Evolutionary conservation across 2,329 filamentous ascomycete species (phyloP), one percentile per base, ranked within the genome.

Genomic region (Fusarium avenaceum): DNA sequence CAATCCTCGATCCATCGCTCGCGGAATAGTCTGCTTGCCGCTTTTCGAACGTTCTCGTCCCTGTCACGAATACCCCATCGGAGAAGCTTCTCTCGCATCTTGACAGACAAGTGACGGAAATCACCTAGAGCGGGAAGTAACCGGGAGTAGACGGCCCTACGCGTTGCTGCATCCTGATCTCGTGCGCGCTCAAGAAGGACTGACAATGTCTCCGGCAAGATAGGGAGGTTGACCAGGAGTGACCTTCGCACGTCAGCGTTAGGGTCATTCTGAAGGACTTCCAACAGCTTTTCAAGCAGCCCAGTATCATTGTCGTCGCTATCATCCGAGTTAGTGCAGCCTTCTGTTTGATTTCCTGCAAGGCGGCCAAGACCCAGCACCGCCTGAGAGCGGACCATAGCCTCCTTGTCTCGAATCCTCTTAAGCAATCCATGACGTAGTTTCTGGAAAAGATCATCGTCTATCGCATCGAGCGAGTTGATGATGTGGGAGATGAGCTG

Each of bases 1-100:
- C 94, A 97, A 75, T 98, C 93, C 76, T 98, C 95, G 64, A 99
- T 95, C 96, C 96, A 99, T n/a, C 93, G 89, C 75, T 97, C 94
- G 64, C 92, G 89, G 81, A 99, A 99, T 8, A 98, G 84, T 45
- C 92, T 90, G 9, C 92, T 93, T 5, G 96, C 92, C 10, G 95
- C 95, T 77, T 97, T 97, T 52, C 94, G 89, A 14, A 99, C 96
- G 71, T 92, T 93, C 70, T 98, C 95, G 71, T 99, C 96, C 78
- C 96, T 89, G 77, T 99, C 96, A 39, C 94, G 89, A 40, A 99
- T 83, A 50, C 96, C 96, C 96, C 96, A 99, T 39, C 96, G 89
- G 28, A 99, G 86, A 32, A 99, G 85, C 79, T 98, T 98, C 79
- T 99, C 96, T 75, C 96, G 87, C 90, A 98, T 97, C 3, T 92